These are phyloP conservation scores for Ceratocystis cubensis DNA, from an alignment of 2,329 filamentous ascomycete genomes.

Conservation along the genomic window DNA sequence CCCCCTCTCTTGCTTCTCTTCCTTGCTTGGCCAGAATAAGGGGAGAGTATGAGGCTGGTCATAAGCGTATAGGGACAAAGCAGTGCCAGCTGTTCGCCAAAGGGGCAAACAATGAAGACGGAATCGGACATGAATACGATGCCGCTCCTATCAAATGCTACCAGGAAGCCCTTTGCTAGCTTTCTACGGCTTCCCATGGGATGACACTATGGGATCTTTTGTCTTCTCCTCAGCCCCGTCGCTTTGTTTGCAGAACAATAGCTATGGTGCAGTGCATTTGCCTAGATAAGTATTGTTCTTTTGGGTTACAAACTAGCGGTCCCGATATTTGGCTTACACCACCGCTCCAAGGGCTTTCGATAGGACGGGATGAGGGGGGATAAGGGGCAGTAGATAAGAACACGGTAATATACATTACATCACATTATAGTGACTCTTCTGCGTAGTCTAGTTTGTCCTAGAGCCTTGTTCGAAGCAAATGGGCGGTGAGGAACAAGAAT, in stretches of 20 bases:
- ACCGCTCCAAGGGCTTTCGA: not conserved
- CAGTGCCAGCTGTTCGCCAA: not conserved
- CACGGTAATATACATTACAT: not conserved
- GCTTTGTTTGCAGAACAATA: constrained; percentile 1
- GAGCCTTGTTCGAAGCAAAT: not conserved
- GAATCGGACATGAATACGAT: not conserved
- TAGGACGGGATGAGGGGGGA: not conserved
- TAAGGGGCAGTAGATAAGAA: not conserved
- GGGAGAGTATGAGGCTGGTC: not conserved
- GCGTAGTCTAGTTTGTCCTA: not conserved
- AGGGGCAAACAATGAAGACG: not conserved
- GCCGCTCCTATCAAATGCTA: not conserved
- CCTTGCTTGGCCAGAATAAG: not conserved
- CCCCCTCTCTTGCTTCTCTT: not conserved
- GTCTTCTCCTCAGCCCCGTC: not conserved
- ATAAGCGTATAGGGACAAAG: not conserved
- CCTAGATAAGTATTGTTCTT: not conserved
- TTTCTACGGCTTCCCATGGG: not conserved
- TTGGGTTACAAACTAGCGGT: too few species aligned
- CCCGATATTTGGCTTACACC: not conserved
- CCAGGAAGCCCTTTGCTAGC: not conserved
- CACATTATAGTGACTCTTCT: not conserved
- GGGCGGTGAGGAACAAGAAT: not conserved
- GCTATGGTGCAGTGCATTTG: too few species aligned
- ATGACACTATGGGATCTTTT: not conserved